Evolutionary conservation across 2,329 filamentous ascomycete genomes (phyloP).

Genomic region (Metarhizium anisopliae): DNA sequence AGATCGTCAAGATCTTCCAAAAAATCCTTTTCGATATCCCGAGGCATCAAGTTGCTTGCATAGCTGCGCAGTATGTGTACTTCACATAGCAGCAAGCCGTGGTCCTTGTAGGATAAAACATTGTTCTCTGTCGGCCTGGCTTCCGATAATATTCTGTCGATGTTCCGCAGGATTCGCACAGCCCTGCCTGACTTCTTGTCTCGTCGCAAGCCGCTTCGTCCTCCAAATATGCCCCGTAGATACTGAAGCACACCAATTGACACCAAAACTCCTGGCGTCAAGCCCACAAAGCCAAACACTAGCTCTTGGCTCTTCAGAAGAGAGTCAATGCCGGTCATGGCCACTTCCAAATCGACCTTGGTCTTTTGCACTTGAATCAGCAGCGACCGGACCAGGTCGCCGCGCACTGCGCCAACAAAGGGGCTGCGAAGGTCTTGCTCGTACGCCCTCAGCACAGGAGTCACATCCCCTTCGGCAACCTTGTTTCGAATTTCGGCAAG

Average conservation of each 20-base stretch:
- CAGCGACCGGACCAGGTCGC: conserved; percentile 81
- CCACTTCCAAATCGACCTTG: conserved; percentile 94
- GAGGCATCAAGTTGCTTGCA: conserved; percentile 52
- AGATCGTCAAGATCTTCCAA: conserved; percentile 81
- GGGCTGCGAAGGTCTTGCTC: conserved; percentile 80
- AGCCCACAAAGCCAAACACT: conserved; percentile 92
- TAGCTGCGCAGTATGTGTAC: conserved; percentile 72
- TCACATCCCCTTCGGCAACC: conserved; percentile 86
- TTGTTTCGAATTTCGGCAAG: conserved; percentile 67
- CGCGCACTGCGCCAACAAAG: conserved; percentile 71
- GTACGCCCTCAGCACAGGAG: conserved; percentile 82
- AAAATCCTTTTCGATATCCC: conserved; percentile 73
- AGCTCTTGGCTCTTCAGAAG: conserved; percentile 93
- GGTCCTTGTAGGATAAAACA: conserved; percentile 82
- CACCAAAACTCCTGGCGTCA: conserved; percentile 89
- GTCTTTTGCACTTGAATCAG: conserved; percentile 98
- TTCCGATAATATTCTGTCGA: conserved; percentile 69
- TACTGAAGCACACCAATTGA: conserved; percentile 68
- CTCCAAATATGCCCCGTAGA: conserved; percentile 59
- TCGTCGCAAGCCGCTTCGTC: conserved; percentile 56
- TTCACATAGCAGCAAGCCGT: conserved; percentile 83
- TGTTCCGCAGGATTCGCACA: conserved; percentile 73
- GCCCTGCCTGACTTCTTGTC: conserved; percentile 60
- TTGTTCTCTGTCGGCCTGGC: conserved; percentile 62
- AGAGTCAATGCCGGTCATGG: conserved; percentile 90